Percentiles rank a stretch among this genome's conserved stretches.
phyloP scores from a whole-genome alignment of 2,329 filamentous ascomycete genomes.

The Fusarium transvaalense region DNA sequence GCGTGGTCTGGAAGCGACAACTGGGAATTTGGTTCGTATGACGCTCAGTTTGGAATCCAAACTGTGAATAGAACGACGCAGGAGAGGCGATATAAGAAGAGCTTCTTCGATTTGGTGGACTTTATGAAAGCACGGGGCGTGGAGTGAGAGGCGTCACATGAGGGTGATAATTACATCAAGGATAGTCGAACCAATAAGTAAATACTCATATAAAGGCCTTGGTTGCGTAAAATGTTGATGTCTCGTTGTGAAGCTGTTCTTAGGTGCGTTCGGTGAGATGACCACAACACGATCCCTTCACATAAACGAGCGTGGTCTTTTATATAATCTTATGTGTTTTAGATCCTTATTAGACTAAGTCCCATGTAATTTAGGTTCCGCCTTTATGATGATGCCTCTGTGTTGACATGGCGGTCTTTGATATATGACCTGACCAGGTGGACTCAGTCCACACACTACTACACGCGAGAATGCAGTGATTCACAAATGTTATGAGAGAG shows the following conservation, averaged over 20 bases:
- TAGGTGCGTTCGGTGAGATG: not conserved
- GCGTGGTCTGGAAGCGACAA: constrained; percentile 67
- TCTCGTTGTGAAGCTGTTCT: not conserved
- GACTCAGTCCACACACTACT: too few relatives aligned
- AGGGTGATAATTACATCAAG: not conserved
- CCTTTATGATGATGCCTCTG: not conserved
- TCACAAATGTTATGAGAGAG: too few relatives aligned
- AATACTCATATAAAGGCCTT: not conserved
- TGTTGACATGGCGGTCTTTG: not conserved
- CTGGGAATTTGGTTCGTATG: constrained; percentile 65
- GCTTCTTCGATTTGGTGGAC: constrained; percentile 69
- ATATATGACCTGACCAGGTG: too few relatives aligned
- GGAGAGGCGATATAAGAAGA: constrained; percentile 66
- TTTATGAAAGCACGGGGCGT: constrained; percentile 57
- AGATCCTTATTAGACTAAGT: not conserved
- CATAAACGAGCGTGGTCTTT: not conserved
- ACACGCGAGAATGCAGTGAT: too few relatives aligned
- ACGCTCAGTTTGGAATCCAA: constrained; percentile 67
- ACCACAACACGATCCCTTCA: not conserved
- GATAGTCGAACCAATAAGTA: not conserved
- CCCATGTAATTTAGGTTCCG: not conserved
- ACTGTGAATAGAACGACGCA: constrained; percentile 66
- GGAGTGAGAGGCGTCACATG: constrained; percentile 14
- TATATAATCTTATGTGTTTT: not conserved
- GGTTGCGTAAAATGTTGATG: not conserved